These are phyloP conservation scores for Elsinoe fawcettii DNA, from an alignment of 2,329 filamentous ascomycete genomes.

Conservation along the genomic window DNA sequence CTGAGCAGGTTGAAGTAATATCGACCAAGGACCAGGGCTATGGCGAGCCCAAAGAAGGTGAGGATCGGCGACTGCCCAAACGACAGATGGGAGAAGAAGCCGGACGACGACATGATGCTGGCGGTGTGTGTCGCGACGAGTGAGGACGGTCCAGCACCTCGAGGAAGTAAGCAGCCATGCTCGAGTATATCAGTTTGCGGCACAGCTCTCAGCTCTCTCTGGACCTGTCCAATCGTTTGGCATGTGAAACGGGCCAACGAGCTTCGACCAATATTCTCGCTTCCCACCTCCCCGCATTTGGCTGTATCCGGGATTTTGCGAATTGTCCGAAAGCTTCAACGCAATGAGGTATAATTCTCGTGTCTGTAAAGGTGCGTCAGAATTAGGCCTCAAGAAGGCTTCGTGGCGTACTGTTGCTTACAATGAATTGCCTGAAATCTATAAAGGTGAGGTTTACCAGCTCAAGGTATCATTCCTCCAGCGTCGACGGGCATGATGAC, in stretches of 20 bases:
- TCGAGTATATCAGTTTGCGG: background rate
- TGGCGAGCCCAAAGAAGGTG: background rate
- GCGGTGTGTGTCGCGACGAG: background rate
- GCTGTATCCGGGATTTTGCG: background rate
- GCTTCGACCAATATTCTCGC: background rate
- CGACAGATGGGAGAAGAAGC: background rate
- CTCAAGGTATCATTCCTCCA: too few relatives aligned
- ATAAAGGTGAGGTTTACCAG: too few relatives aligned
- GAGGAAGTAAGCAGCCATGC: background rate
- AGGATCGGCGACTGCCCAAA: conserved; percentile 6
- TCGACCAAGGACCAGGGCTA: background rate
- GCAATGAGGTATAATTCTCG: background rate
- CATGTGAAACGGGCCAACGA: background rate
- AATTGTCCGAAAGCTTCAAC: background rate
- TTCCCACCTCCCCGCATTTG: background rate
- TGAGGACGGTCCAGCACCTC: background rate
- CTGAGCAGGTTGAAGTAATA: conserved; percentile 23
- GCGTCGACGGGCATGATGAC: too few relatives aligned
- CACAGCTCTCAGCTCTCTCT: conserved; percentile 1
- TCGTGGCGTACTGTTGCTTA: too few relatives aligned
- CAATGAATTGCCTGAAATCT: too few relatives aligned
- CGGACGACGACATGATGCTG: conserved; percentile 9
- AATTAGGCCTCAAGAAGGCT: too few relatives aligned
- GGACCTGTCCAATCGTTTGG: background rate
- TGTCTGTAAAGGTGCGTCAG: too few relatives aligned